phyloP scores from a whole-genome alignment of 805 yeast species.

The Metschnikowia noctiluminum region DNA sequence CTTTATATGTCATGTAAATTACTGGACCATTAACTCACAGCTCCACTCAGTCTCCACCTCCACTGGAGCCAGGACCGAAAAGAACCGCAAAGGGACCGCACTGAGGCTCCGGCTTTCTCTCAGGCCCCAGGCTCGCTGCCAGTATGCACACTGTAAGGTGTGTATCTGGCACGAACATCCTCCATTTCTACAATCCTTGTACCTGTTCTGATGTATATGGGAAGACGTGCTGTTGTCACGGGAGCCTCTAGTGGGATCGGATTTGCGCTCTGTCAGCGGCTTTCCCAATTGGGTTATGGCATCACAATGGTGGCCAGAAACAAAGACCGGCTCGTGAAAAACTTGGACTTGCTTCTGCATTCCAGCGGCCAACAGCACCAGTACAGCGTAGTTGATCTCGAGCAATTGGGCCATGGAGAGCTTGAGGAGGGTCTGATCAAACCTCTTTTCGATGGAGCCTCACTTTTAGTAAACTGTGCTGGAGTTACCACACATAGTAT shows the following conservation, averaged over 20 bases:
- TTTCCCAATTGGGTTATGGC: conserved; percentile 51
- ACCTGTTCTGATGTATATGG: conserved; percentile 9
- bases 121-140: not conserved
- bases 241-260: conserved; percentile 77
- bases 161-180: not conserved
- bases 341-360: conserved; percentile 5
- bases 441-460: conserved; percentile 30
- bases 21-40: too few species aligned
- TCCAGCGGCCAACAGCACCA: conserved; percentile 25
- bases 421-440: conserved; percentile 6
- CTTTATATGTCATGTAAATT: too few species aligned
- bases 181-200: not conserved
- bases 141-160: not conserved
- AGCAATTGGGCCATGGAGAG: not conserved
- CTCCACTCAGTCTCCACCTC: too few species aligned
- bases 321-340: conserved; percentile 27
- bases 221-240: conserved; percentile 50
- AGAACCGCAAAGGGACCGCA: too few species aligned
- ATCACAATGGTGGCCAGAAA: conserved; percentile 52
- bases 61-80: too few species aligned
- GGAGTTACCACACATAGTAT: conserved; percentile 60
- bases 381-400: conserved; percentile 34
- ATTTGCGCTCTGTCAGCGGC: conserved; percentile 45
- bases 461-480: conserved; percentile 61
- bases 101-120: too few species aligned